Percentiles rank a stretch among this genome's conserved stretches.
These are phyloP conservation scores for Rhodosporidiobolus sp. DNA, from an alignment of 768 basidiomycete species.

Conservation along the genomic window DNA sequence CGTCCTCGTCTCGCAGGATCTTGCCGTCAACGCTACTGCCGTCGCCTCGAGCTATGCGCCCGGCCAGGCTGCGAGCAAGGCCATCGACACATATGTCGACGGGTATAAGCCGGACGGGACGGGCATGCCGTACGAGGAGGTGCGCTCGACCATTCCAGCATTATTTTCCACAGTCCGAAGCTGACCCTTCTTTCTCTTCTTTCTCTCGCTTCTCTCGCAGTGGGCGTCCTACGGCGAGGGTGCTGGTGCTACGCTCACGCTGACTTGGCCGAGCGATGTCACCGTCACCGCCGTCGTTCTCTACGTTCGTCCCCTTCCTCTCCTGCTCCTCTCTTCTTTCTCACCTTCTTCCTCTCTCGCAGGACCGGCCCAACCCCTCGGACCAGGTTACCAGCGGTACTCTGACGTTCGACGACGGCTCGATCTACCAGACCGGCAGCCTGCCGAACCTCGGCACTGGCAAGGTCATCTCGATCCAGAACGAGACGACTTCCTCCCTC, in stretches of 20 bases:
- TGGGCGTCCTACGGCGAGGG: constrained; percentile 30
- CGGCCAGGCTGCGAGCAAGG: constrained; percentile 2
- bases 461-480: constrained; percentile 16
- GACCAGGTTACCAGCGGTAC: constrained; percentile 30
- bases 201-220: no score
- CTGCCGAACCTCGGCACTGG: constrained; percentile 27
- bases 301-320: constrained; percentile 1
- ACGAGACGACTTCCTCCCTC: neutral
- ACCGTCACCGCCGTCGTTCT: constrained; percentile 24
- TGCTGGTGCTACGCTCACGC: constrained; percentile 15
- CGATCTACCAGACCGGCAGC: neutral
- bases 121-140: neutral
- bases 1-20: neutral
- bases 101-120: constrained; percentile 24
- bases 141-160: neutral
- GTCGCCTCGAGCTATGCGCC: neutral
- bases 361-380: constrained; percentile 31
- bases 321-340: no score
- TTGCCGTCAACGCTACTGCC: constrained; percentile 15
- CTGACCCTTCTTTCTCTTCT: neutral
- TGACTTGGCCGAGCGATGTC: constrained; percentile 19
- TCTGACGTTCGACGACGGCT: constrained; percentile 27
- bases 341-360: no score
- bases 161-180: neutral
- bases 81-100: constrained; percentile 14